Base-by-base conservation (phyloP, 1,284 basidiomycete species). In the Ceratobasidium sp. region DNA sequence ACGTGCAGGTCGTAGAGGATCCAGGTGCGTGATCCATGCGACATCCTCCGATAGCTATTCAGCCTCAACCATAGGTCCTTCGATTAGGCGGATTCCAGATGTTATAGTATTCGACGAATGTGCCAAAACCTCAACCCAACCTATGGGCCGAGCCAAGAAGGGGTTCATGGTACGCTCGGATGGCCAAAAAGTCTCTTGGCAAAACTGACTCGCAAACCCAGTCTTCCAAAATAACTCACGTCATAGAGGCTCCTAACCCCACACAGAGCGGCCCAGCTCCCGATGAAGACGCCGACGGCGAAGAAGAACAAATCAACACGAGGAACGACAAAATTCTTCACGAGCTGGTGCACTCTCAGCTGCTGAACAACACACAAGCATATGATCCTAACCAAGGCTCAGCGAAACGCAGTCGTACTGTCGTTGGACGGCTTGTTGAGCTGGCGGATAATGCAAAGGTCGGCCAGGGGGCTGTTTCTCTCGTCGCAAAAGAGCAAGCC, bases 261-360 rank as follows among this genome's bases (percentile, higher is more conserved):
- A 49, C 34, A 5, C 61, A 40, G 37, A 17, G 32, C 46, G 34
- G 37, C 4, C 15, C 46, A 29, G 17, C 59, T 22, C 65, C 65
- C 22, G 57, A 52, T 17, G 32, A 46, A n/a, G 59, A 64, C 22
- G 44, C 6, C 9, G 46, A 74, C 11, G 22, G n/a, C 2, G 70
- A 64, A 15, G 70, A 54, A 54, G 70, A 74, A 32, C 19, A 37
- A 51, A 64, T 59, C 17, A 74, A 74, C 49, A 54, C 46, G 0
- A 62, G 49, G 54, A 74, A 74, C 37, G 70, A 74, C 22, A 74
- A 74, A 37, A 19, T 74, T 17, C 70, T 74, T 34, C 70, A 74
- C 25, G 70, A 74, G 51, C 59, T 74, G 29, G 70, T 74, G 3
- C 70, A 74, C 44, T 74, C 70, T n/a, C 57, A 74, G 61, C 59